Conservation (phyloP, 2,329 filamentous ascomycete species). For the Trichoderma oligosporum region DNA sequence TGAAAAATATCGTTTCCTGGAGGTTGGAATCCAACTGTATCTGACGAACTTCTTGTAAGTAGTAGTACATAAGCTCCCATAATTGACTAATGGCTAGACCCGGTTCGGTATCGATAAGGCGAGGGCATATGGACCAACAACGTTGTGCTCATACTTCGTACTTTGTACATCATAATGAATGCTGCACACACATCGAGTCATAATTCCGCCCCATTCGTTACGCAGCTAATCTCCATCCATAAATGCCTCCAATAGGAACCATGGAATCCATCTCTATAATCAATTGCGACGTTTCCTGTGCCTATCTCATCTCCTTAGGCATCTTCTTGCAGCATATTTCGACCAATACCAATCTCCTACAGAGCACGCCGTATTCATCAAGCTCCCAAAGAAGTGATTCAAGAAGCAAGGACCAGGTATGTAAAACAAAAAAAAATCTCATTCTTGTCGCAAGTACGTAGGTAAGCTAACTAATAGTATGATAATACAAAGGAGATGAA, state of each 20-base stretch:
- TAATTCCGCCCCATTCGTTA: background rate
- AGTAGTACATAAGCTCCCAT: too few relatives aligned
- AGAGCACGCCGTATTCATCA: constrained; percentile 16
- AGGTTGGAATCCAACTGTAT: too few relatives aligned
- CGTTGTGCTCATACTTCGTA: too few relatives aligned
- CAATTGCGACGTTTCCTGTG: constrained; percentile 33
- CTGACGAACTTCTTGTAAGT: too few relatives aligned
- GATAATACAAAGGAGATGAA: constrained; percentile 13
- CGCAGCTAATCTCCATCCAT: background rate
- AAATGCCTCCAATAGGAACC: constrained; percentile 11
- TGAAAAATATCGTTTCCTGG: too few relatives aligned
- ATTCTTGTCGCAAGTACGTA: constrained; percentile 12
- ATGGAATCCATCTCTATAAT: constrained; percentile 7
- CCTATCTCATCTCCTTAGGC: constrained; percentile 36
- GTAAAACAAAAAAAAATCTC: constrained; percentile 8
- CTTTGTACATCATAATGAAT: background rate
- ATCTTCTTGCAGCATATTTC: constrained; percentile 36
- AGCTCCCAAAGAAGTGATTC: background rate
- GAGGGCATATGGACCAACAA: too few relatives aligned
- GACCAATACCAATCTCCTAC: constrained; percentile 28
- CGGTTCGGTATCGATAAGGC: too few relatives aligned
- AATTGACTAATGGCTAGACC: too few relatives aligned
- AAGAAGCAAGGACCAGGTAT: constrained; percentile 2
- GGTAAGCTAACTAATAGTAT: constrained; percentile 8
- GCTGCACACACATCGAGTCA: background rate